Conservation (phyloP, 176 grass and related monocot genomes). For the Otatea glauca region DNA sequence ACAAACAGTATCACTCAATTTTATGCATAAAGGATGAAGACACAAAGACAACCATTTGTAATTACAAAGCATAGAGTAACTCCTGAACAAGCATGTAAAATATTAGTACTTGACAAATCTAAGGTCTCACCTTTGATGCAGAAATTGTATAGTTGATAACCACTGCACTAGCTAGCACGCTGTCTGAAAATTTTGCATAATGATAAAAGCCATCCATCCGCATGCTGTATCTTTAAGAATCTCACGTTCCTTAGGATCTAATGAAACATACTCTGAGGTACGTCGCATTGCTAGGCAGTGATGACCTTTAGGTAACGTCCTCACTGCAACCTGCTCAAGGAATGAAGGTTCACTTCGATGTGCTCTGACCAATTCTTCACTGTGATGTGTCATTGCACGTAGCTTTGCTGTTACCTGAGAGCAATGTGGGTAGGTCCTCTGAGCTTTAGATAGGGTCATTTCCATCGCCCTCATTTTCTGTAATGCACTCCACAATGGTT, state of each 20-base stretch:
- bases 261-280: conserved; percentile 68
- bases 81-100: not conserved
- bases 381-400: conserved; percentile 68
- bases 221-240: conserved; percentile 44
- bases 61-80: not conserved
- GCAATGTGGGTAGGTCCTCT: conserved; percentile 70
- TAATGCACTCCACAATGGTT: conserved; percentile 12
- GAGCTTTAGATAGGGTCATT: conserved; percentile 63
- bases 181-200: conserved; percentile 92
- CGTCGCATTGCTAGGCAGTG: conserved; percentile 84
- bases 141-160: conserved; percentile 81
- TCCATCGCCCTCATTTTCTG: conserved; percentile 88
- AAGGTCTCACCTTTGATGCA: conserved; percentile 59
- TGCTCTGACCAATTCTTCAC: conserved; percentile 80
- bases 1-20: not conserved
- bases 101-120: conserved; percentile 1
- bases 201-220: conserved; percentile 60
- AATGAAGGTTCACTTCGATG: conserved; percentile 70
- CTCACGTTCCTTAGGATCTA: conserved; percentile 55
- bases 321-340: conserved; percentile 72
- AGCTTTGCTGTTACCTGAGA: conserved; percentile 69
- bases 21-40: not conserved
- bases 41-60: not conserved
- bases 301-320: conserved; percentile 82
- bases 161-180: conserved; percentile 77